These are phyloP conservation scores for Phoenix roebelenii DNA, from an alignment of 176 grass and related monocot genomes.

Conservation along the genomic window DNA sequence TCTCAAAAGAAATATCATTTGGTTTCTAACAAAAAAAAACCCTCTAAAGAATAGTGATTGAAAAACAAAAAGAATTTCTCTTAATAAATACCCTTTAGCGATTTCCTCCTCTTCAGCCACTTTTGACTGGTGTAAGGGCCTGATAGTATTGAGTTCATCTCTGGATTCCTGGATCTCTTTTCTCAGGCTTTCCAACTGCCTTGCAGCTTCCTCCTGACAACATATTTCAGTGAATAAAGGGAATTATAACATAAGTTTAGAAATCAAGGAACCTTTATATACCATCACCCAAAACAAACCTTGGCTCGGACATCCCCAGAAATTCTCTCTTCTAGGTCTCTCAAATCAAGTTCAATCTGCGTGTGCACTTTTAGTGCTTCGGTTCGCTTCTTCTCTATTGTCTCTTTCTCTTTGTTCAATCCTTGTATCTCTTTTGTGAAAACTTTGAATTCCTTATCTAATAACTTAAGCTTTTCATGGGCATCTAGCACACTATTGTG, in stretches of 20 bases:
- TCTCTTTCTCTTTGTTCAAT: conserved; percentile 61
- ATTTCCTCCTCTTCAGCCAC: conserved; percentile 85
- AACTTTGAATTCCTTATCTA: conserved; percentile 73
- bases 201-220: conserved; percentile 67
- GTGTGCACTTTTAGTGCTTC: conserved; percentile 68
- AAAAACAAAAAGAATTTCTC: conserved; percentile 5
- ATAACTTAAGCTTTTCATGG: conserved; percentile 64
- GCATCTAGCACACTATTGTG: conserved; percentile 78
- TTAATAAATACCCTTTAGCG: conserved; percentile 59
- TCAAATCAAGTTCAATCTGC: conserved; percentile 87
- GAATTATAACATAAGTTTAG: conserved; percentile 1
- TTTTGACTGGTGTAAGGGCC: conserved; percentile 64
- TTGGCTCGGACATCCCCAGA: conserved; percentile 61
- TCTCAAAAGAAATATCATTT: conserved; percentile 15
- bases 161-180: conserved; percentile 84
- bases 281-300: conserved; percentile 32
- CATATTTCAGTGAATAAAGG: conserved; percentile 8
- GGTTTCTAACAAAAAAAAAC: conserved; percentile 11
- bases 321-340: conserved; percentile 86
- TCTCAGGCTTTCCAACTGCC: conserved; percentile 58
- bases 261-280: conserved; percentile 20
- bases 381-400: conserved; percentile 68
- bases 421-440: conserved; percentile 77
- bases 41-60: neutral
- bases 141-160: conserved; percentile 70